These are phyloP conservation scores for Tilletia walkeri DNA, from an alignment of 1,284 basidiomycete species.

Conservation along the genomic window DNA sequence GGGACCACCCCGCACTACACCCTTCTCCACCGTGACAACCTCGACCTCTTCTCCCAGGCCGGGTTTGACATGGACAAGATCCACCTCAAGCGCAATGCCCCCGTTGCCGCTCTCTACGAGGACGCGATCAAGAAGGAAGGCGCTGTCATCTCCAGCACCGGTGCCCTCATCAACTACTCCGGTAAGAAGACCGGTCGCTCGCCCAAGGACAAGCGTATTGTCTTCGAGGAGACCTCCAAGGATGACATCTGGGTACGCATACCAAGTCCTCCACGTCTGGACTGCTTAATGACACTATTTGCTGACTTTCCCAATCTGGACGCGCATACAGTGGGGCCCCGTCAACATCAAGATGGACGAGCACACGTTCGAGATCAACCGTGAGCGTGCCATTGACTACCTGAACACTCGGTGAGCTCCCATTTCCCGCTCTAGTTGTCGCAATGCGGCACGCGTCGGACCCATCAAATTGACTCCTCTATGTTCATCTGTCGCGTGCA, in stretches of 20 bases:
- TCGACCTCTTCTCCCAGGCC: slow-evolving; percentile 97
- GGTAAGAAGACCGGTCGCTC: slow-evolving; percentile 98
- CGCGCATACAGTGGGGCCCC: slow-evolving; percentile 71
- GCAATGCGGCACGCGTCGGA: slow-evolving; percentile 14
- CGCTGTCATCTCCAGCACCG: slow-evolving; percentile 91
- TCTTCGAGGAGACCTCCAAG: slow-evolving; percentile 94
- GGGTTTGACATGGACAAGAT: slow-evolving; percentile 86
- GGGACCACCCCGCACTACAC: slow-evolving; percentile 43
- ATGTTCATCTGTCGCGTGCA: slow-evolving; percentile 37
- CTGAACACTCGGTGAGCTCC: slow-evolving; percentile 71
- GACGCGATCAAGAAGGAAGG: slow-evolving; percentile 98
- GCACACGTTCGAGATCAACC: slow-evolving; percentile 99
- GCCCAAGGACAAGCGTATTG: slow-evolving; percentile 99
- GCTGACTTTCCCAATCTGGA: neutral
- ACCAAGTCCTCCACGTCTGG: neutral
- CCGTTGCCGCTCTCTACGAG: slow-evolving; percentile 92
- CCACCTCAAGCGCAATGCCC: slow-evolving; percentile 79
- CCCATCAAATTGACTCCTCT: neutral
- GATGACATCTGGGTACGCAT: slow-evolving; percentile 79
- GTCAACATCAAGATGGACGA: slow-evolving; percentile 99
- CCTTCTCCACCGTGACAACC: slow-evolving; percentile 65
- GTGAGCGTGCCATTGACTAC: slow-evolving; percentile 99
- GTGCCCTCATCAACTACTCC: slow-evolving; percentile 98
- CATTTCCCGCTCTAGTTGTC: neutral
- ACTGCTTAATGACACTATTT: neutral